Conservation (phyloP, 2,329 filamentous ascomycete genomes). For the Fusarium duplospermum region DNA sequence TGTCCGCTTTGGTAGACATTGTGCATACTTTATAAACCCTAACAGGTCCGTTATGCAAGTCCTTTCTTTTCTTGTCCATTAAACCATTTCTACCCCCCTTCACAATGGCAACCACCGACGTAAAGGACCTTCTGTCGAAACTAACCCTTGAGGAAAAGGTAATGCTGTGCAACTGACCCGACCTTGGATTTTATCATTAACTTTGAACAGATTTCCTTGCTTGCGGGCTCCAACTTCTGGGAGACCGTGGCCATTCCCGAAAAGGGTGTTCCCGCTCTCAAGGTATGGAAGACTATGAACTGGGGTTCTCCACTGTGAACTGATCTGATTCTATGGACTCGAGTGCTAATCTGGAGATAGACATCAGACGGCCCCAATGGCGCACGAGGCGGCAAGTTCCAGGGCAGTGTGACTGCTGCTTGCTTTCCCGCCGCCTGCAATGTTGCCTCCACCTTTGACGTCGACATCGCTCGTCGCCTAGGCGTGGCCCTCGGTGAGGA, state of each 20-base stretch:
- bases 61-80: neutral
- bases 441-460: conserved; percentile 71
- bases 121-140: neutral
- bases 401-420: neutral
- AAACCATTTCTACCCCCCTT: neutral
- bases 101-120: neutral
- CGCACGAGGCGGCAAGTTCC: neutral
- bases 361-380: conserved; percentile 11
- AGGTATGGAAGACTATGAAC: neutral
- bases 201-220: neutral
- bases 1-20: neutral
- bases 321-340: neutral
- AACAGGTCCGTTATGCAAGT: neutral
- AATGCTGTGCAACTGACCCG: neutral
- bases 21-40: neutral
- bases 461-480: conserved; percentile 64
- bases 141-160: neutral
- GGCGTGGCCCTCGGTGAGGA: conserved; percentile 68
- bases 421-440: conserved; percentile 33
- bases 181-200: neutral
- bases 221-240: neutral
- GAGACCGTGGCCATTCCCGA: neutral
- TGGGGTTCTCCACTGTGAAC: neutral
- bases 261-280: neutral
- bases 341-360: neutral